Conservation (phyloP, 768 basidiomycete species). For the Pisolithus microcarpus region DNA sequence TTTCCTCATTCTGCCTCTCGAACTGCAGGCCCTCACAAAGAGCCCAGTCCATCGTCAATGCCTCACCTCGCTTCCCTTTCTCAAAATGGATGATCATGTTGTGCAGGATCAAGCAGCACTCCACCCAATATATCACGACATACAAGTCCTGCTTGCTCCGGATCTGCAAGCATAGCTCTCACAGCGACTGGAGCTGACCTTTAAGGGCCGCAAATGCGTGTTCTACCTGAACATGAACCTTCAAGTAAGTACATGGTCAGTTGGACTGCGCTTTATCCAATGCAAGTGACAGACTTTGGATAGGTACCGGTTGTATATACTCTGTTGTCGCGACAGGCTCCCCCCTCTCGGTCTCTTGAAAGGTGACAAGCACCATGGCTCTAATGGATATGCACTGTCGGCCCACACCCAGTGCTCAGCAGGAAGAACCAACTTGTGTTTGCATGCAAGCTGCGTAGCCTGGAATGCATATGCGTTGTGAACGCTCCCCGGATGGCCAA, state of each 20-base stretch:
- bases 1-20: too few species aligned
- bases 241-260: not conserved
- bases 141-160: not conserved
- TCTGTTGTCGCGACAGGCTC: not conserved
- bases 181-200: not conserved
- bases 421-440: too few species aligned
- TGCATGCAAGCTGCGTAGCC: too few species aligned
- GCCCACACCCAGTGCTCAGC: too few species aligned
- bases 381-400: not conserved
- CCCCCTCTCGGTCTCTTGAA: not conserved
- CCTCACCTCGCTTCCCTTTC: not conserved
- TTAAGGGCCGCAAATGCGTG: constrained; percentile 2
- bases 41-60: not conserved
- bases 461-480: too few species aligned
- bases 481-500: too few species aligned
- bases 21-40: too few species aligned
- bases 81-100: not conserved
- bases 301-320: not conserved
- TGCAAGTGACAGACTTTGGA: not conserved
- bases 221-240: constrained; percentile 1
- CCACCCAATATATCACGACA: not conserved
- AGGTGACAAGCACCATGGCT: not conserved
- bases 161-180: not conserved
- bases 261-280: too few species aligned
- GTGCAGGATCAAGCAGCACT: constrained; percentile 1